Evolutionary conservation across 371 early-diverging fungal genomes (phyloP), one percentile per base, ranked within the genome.

Genomic region (Phascolomyces articulosus): DNA sequence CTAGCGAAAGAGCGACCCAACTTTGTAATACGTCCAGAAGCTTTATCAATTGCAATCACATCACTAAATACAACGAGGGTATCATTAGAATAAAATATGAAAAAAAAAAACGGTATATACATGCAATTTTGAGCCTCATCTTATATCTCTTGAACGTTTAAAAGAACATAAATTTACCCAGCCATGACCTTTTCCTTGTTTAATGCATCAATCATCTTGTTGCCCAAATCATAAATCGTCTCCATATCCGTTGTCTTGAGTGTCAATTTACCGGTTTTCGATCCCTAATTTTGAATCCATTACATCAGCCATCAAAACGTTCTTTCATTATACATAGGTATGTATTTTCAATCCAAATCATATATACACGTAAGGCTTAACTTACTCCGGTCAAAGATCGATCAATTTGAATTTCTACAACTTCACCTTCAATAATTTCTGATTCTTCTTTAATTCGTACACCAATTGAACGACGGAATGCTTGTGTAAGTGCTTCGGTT

Each of bases 241-340:
- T 99, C 99, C 99, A 99, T 99, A 62, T 99, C 99, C 26, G 97
- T 97, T 23, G 99, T 99, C 82, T 99, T 99, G 40, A 99, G 75
- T 49, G 96, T 96, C 62, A 99, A 79, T 75, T 98, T 98, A n/a
- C 97, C 97, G 0, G 95, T 92, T 80, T 96, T 92, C 55, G 93
- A 90, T 6, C 87, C 90, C 93, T 90, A 53, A 18, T 8, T 8
- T 9, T 9, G 16, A 15, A 44, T 34, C 6, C 1, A 34, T 34
- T 9, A 34, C 11, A 34, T 31, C 34, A 34, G 6, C 34, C 34
- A 34, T 34, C n/a, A n/a, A n/a, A n/a, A n/a, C n/a, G n/a, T n/a
- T n/a, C n/a, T n/a, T 34, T 34, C 6, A 62, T 20, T 55, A 24
- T 8, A 41, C 28, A 13, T 31, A n/a, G 18, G 28, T 28, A 28